Percentiles rank a stretch among this genome's conserved stretches.
Conservation (phyloP, 192 early-diverging fungal genomes). For the Fimicolochytrium jonesii region DNA sequence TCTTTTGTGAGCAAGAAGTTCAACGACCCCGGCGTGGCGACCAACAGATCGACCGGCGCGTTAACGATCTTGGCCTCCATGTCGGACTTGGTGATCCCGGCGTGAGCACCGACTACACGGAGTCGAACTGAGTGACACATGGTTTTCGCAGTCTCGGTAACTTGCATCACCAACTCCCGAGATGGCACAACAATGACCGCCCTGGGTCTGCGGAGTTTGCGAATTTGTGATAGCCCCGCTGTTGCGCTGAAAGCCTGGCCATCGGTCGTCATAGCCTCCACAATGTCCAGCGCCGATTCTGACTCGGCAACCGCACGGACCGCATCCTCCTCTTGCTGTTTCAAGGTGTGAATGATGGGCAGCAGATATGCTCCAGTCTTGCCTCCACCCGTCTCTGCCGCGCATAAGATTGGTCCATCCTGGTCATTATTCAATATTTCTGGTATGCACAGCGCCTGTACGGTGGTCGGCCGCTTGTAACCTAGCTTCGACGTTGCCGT, state of each 20-base stretch:
- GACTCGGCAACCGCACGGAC: constrained; percentile 17
- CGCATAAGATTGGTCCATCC: constrained; percentile 52
- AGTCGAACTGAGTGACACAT: constrained; percentile 64
- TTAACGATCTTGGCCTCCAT: constrained; percentile 34
- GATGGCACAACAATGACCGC: constrained; percentile 85
- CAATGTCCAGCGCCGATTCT: background rate
- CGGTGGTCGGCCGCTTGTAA: constrained; percentile 64
- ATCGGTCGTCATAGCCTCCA: constrained; percentile 12
- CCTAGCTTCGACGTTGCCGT: constrained; percentile 37
- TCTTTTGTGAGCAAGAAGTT: constrained; percentile 48
- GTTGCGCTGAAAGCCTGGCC: background rate
- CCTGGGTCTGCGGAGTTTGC: constrained; percentile 70
- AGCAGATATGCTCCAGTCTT: constrained; percentile 88
- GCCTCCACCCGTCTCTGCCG: constrained; percentile 88
- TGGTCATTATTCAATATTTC: constrained; percentile 45
- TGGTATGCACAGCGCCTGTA: constrained; percentile 81
- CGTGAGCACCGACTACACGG: constrained; percentile 54
- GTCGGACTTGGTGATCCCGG: background rate
- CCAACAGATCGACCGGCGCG: constrained; percentile 77
- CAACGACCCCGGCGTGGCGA: constrained; percentile 74
- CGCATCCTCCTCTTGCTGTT: constrained; percentile 44
- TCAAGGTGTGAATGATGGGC: constrained; percentile 73
- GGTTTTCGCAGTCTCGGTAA: constrained; percentile 70
- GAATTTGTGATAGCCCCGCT: constrained; percentile 31
- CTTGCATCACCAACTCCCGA: constrained; percentile 81